Percentiles rank a stretch among this genome's conserved stretches.
Evolutionary conservation across 1,139 yeast species (phyloP).

Genomic region (Geotrichum carabidarum): DNA sequence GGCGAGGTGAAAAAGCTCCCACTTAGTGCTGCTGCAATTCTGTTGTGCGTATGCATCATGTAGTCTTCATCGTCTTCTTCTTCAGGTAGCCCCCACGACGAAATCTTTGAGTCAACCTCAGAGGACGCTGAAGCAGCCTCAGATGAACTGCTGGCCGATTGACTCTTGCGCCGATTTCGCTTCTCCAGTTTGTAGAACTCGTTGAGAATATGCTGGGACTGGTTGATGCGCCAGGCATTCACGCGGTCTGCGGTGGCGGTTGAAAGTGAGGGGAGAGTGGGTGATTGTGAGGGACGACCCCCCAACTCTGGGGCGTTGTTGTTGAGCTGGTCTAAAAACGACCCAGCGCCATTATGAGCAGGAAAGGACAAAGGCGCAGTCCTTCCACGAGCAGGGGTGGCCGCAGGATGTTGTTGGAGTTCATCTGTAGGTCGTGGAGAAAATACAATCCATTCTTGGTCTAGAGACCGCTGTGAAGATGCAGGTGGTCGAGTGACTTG

Average conservation of each 20-base stretch:
- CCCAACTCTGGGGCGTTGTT: constrained; percentile 9
- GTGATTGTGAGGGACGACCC: constrained; percentile 13
- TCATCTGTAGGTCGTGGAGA: constrained; percentile 5
- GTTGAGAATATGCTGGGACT: constrained; percentile 34
- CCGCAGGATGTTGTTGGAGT: background rate
- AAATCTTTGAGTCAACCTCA: constrained; percentile 3
- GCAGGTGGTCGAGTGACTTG: background rate
- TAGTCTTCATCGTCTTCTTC: constrained; percentile 11
- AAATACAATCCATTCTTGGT: constrained; percentile 14
- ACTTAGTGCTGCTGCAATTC: constrained; percentile 6
- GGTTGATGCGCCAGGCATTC: constrained; percentile 41
- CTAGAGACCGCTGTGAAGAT: constrained; percentile 7
- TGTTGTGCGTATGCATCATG: constrained; percentile 7
- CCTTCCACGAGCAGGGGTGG: constrained; percentile 20
- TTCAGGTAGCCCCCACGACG: constrained; percentile 20
- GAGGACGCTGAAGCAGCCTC: background rate
- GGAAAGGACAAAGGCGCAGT: constrained; percentile 36
- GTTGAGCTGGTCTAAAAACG: constrained; percentile 25
- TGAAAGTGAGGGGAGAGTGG: constrained; percentile 32
- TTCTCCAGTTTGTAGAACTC: constrained; percentile 32
- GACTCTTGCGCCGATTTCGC: constrained; percentile 17
- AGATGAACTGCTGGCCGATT: background rate
- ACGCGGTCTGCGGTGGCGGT: constrained; percentile 37
- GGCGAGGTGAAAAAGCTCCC: background rate
- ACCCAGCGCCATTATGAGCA: constrained; percentile 37